A percentile compares a stretch with the other conserved stretches of the same genome.
These are phyloP conservation scores for Epichloe baconii DNA, from an alignment of 2,329 filamentous ascomycete species.

Conservation along the genomic window DNA sequence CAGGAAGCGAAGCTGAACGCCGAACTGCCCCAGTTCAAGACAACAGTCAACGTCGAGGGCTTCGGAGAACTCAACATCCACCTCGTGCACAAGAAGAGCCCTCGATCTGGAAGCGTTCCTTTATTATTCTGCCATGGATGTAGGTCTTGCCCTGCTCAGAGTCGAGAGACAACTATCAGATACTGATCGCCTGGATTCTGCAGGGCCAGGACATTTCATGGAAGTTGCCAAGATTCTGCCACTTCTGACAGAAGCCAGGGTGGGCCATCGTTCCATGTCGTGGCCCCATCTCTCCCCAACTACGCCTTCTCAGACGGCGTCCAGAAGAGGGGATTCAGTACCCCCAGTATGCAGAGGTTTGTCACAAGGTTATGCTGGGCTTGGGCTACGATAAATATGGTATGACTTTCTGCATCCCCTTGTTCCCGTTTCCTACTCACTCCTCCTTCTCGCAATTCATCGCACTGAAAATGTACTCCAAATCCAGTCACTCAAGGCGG, in stretches of 20 bases:
- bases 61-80: conserved; percentile 50
- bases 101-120: conserved; percentile 41
- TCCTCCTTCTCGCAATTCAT: neutral
- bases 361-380: conserved; percentile 55
- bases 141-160: conserved; percentile 1
- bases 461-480: conserved; percentile 29
- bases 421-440: no score
- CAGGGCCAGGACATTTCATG: conserved; percentile 53
- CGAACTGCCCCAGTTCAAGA: conserved; percentile 42
- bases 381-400: conserved; percentile 41
- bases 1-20: conserved; percentile 44
- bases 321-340: conserved; percentile 17
- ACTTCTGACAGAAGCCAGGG: conserved; percentile 23
- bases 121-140: conserved; percentile 37
- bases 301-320: conserved; percentile 26
- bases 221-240: conserved; percentile 52
- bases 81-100: conserved; percentile 46
- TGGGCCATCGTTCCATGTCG: conserved; percentile 37
- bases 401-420: conserved; percentile 1
- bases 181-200: neutral
- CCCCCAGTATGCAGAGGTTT: conserved; percentile 34
- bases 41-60: conserved; percentile 37
- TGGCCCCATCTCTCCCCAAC: conserved; percentile 45
- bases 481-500: conserved; percentile 44
- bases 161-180: neutral